phyloP scores from a whole-genome alignment of 1,139 yeast genomes.

The Candida frijolesensis region DNA sequence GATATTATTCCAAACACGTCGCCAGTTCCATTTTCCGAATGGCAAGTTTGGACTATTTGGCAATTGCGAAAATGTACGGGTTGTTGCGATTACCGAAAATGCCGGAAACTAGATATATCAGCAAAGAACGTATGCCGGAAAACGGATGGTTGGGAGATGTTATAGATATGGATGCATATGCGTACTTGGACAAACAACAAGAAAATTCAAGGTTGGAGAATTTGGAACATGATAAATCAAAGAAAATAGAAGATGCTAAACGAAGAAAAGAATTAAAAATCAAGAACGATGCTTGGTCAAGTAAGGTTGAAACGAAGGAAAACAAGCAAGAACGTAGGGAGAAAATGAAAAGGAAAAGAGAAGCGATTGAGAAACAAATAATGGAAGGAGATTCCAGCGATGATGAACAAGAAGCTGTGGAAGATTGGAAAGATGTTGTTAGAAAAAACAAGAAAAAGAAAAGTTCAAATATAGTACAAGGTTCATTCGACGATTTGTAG shows the following conservation, averaged over 20 bases:
- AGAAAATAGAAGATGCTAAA: constrained; percentile 50
- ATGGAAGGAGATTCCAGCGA: constrained; percentile 42
- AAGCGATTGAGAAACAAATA: constrained; percentile 60
- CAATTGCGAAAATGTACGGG: constrained; percentile 77
- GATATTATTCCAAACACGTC: constrained; percentile 86
- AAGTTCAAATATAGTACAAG: constrained; percentile 41
- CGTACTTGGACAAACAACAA: constrained; percentile 63
- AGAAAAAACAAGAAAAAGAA: constrained; percentile 55
- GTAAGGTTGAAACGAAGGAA: constrained; percentile 65
- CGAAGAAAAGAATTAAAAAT: constrained; percentile 47
- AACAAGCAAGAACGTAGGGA: constrained; percentile 63
- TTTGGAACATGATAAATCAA: constrained; percentile 47
- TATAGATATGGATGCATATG: constrained; percentile 66
- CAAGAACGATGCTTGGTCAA: constrained; percentile 83
- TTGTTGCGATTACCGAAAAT: constrained; percentile 83
- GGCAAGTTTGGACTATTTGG: constrained; percentile 68
- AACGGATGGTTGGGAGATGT: constrained; percentile 73
- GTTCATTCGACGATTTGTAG: constrained; percentile 74
- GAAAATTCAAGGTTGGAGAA: constrained; percentile 66
- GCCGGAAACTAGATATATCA: constrained; percentile 78
- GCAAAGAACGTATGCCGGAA: constrained; percentile 50
- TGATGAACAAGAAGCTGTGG: constrained; percentile 56
- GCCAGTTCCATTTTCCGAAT: constrained; percentile 88
- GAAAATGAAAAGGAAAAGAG: constrained; percentile 62
- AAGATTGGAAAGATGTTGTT: constrained; percentile 90